Base-by-base conservation (phyloP, 2,329 filamentous ascomycete genomes). In the Colletotrichum melonis region DNA sequence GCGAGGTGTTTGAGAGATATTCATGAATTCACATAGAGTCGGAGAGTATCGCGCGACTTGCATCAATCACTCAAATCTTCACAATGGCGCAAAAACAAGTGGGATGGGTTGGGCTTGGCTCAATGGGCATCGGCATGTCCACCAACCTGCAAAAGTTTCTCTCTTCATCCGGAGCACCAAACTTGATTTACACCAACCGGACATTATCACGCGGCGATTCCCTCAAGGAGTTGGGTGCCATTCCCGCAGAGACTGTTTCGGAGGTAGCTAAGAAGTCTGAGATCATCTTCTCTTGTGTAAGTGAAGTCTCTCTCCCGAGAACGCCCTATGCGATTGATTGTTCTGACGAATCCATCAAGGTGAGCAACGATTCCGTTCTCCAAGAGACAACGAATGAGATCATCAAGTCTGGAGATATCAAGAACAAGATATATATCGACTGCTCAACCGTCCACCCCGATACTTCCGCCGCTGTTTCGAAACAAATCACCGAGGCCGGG, bases 151-250 rank as follows among this genome's bases (percentile, higher is more conserved):
- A 82, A 77, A 82, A 77, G 63, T 90, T 92, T 76, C 79, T 92
- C 4, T 91, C 92, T 76, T 87, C 89, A 2, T 89, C 89, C 38
- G 63, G 56, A 0, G 80, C 88, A 72, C 80, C 92, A 35, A 87
- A 82, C 42, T 80, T 92, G 4, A 78, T 92, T 32, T 91, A 91
- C 72, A 90, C 89, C 26, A 92, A 91, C 79, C 83, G 86, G 0
- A 84, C 83, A 0, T 38, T 65, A 16, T 65, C 54, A 5, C 22
- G 82, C 79, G 83, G 82, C 22, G 75, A 80, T 5, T 56, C 79
- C 9, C 75, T 84, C 26, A 78, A 80, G 69, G 76, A 77, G 9
- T 73, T 82, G 5, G 82, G 83, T 5, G 83, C 77, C 6, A 75
- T 79, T 5, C 78, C 82, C 0, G 80, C 80, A 52, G 72, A 78